phyloP scores from a whole-genome alignment of 805 yeast species.

The Dipodascus albidus region DNA sequence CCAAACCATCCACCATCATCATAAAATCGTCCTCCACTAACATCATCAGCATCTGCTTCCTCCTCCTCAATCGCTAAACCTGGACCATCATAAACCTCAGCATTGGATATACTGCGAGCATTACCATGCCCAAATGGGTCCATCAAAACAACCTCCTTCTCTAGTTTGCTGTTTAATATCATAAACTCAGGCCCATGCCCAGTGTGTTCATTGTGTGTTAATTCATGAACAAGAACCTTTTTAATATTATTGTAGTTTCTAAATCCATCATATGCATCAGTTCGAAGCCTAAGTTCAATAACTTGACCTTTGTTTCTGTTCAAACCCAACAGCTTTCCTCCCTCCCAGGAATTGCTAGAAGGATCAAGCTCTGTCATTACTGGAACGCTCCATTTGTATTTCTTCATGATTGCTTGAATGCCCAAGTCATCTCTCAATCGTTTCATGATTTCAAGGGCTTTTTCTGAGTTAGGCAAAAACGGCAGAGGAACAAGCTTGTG shows the following conservation, averaged over 20 bases:
- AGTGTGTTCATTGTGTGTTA: constrained; percentile 27
- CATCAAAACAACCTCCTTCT: constrained; percentile 23
- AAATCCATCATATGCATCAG: constrained; percentile 29
- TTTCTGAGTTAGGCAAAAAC: constrained; percentile 21
- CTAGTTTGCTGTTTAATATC: constrained; percentile 24
- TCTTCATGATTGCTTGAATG: constrained; percentile 25
- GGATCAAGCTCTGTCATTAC: constrained; percentile 30
- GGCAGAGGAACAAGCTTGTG: constrained; percentile 22
- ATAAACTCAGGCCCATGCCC: constrained; percentile 28
- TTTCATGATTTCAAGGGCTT: constrained; percentile 21
- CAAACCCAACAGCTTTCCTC: constrained; percentile 22
- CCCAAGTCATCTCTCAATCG: constrained; percentile 26
- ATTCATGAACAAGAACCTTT: constrained; percentile 28
- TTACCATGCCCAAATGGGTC: constrained; percentile 22
- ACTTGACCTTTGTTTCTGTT: constrained; percentile 26
- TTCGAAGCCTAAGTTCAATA: constrained; percentile 27
- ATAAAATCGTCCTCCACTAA: constrained; percentile 2
- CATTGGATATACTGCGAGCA: constrained; percentile 12
- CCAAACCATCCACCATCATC: constrained; percentile 21
- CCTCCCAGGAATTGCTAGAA: constrained; percentile 23
- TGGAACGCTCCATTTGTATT: constrained; percentile 26
- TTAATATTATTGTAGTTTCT: constrained; percentile 24
- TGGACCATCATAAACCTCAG: constrained; percentile 14
- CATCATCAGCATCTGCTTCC: constrained; percentile 8
- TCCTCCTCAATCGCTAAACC: constrained; percentile 8